Base-by-base conservation (phyloP, 2,329 filamentous ascomycete genomes). In the Colletotrichum sp. region DNA sequence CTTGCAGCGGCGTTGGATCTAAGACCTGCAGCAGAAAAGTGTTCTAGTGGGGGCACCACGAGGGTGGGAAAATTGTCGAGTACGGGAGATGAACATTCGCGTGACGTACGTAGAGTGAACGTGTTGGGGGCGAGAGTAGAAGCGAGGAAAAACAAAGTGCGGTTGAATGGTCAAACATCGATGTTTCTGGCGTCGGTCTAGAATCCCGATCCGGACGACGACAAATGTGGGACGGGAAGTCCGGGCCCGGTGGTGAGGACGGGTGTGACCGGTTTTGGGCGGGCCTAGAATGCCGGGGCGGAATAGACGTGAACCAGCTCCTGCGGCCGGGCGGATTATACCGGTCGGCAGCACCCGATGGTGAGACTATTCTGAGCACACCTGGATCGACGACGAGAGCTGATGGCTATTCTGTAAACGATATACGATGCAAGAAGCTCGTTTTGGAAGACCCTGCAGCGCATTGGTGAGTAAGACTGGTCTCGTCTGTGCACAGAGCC, bases 221-320 rank as follows among this genome's bases (percentile, higher is more conserved):
- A 34, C 48, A 24, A 59, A 26, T 30, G 59, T 61, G 48, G 59
- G 21, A 73, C 70, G 57, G 55, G 16, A 24, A 34, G n/a, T 36
- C 43, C 70, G 74, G 57, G 59, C 61, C 70, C 70, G 65, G 24
- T 15, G 43, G 30, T 30, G 30, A 10, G 16, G 55, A 26, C 60
- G 64, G 72, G 48, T 26, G 34, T 64, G 39, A 34, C 43, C 70
- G 74, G 30, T 15, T 67, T 32, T 52, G 34, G 59, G 28, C 43
- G 74, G 74, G 70, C 28, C 74, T 65, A 52, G 64, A 65, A 52
- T 61, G 15, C 24, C 70, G 70, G 70, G 32, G 43, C 70, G 71
- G 74, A 36, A 61, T 60, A 63, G 57, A 36, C n/a, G 18, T 24
- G 43, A 64, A 61, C 70, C 43, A 48, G 43, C n/a, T 48, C 43